A percentile compares a stretch with the other conserved stretches of the same genome.
These are phyloP conservation scores for Cornus controversa DNA, from an alignment of 148 eudicot genomes.

Conservation along the genomic window DNA sequence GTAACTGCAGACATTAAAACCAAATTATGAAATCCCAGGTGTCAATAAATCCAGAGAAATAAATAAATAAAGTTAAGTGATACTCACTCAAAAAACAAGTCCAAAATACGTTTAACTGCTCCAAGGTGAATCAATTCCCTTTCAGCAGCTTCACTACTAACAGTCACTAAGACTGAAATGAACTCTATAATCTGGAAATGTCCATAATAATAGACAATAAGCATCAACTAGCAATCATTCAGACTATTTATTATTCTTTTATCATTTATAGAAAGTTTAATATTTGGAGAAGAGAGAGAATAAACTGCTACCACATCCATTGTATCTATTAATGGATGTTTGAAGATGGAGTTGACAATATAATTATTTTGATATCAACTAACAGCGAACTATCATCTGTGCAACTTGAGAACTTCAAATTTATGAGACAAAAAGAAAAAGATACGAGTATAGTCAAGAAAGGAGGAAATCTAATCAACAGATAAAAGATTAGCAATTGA, in stretches of 20 bases:
- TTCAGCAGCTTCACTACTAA: constrained; percentile 81
- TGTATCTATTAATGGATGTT: not conserved
- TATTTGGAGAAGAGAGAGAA: not conserved
- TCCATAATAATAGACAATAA: constrained; percentile 2
- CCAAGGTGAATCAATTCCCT: constrained; percentile 85
- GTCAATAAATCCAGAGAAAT: constrained; percentile 7
- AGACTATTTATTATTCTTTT: not conserved
- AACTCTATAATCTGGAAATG: constrained; percentile 82
- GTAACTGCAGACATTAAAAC: constrained; percentile 51
- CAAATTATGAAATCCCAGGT: not conserved
- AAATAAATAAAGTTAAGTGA: not conserved
- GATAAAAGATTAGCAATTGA: not conserved
- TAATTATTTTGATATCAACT: not conserved
- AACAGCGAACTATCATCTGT: not conserved
- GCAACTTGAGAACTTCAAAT: not conserved
- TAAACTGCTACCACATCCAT: too few relatives aligned
- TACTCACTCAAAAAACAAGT: constrained; percentile 84
- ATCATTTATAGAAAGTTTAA: not conserved
- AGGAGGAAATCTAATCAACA: not conserved
- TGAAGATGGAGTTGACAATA: not conserved
- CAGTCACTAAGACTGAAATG: constrained; percentile 74
- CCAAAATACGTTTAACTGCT: constrained; percentile 68
- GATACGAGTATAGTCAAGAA: not conserved
- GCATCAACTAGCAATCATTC: not conserved
- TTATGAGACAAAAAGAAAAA: too few relatives aligned